Evolutionary conservation across 306 rosid species (phyloP).

Genomic region (Pueraria montana): DNA sequence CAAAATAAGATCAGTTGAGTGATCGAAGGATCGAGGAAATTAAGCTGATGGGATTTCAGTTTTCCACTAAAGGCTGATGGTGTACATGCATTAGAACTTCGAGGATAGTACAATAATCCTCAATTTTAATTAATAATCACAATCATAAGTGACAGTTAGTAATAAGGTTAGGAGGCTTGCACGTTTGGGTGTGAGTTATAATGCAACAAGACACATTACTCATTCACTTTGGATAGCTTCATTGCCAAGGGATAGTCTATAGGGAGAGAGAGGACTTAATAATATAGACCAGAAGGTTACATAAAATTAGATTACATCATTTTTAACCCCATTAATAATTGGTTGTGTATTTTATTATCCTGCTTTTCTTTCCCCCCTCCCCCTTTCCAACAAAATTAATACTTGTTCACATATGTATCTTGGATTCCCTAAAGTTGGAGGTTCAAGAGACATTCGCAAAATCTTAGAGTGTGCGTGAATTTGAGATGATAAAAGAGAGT

Average conservation of each 20-base stretch:
- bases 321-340: no score
- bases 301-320: no score
- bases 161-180: slow-evolving; percentile 30
- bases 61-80: slow-evolving; percentile 18
- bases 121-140: slow-evolving; percentile 34
- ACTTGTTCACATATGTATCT: no score
- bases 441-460: no score
- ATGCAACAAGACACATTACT: slow-evolving; percentile 7
- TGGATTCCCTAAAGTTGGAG: no score
- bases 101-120: slow-evolving; percentile 33
- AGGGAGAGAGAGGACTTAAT: background rate
- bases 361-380: no score
- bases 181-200: slow-evolving; percentile 23
- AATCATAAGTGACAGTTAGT: background rate
- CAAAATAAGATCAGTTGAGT: background rate
- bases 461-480: no score
- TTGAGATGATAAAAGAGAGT: no score
- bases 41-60: background rate
- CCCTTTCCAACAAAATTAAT: no score
- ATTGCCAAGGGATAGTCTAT: background rate
- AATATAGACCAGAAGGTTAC: background rate
- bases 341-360: no score
- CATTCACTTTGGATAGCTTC: slow-evolving; percentile 34
- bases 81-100: background rate
- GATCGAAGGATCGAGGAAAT: no score